phyloP scores from a whole-genome alignment of 2,329 filamentous ascomycete genomes.

The Exophiala sp. region DNA sequence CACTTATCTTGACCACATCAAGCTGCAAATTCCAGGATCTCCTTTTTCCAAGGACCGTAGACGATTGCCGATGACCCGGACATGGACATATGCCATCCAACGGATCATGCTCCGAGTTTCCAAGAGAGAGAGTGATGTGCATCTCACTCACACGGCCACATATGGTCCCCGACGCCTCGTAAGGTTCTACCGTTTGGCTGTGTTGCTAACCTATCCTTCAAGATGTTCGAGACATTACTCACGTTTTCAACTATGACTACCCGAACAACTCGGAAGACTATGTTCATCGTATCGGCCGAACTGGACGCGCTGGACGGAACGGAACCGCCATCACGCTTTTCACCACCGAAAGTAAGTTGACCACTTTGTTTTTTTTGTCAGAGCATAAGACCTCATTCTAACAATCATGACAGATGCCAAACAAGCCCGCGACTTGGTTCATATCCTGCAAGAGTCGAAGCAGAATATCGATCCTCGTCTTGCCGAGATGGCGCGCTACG shows the following conservation, averaged over 20 bases:
- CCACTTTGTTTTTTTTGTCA: slow-evolving; percentile 4
- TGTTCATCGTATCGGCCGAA: slow-evolving; percentile 63
- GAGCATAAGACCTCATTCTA: too few relatives aligned
- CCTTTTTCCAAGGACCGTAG: slow-evolving; percentile 54
- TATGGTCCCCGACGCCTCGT: slow-evolving; percentile 46
- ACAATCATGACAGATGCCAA: slow-evolving; percentile 60
- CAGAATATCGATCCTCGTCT: slow-evolving; percentile 96
- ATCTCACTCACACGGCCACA: slow-evolving; percentile 57
- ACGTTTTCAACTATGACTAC: slow-evolving; percentile 99
- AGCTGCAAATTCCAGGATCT: slow-evolving; percentile 67
- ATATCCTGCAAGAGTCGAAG: slow-evolving; percentile 90
- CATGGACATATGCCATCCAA: slow-evolving; percentile 46
- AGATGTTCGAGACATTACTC: slow-evolving; percentile 99
- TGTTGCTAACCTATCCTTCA: slow-evolving; percentile 73
- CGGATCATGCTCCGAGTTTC: slow-evolving; percentile 39
- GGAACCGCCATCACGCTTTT: slow-evolving; percentile 98
- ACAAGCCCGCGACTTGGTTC: slow-evolving; percentile 93
- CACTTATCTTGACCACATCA: slow-evolving; percentile 70
- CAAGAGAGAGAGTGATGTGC: slow-evolving; percentile 50
- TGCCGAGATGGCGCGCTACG: slow-evolving; percentile 90
- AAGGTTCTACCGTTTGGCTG: slow-evolving; percentile 42
- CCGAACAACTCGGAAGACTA: slow-evolving; percentile 81
- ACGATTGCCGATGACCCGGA: slow-evolving; percentile 45
- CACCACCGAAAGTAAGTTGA: slow-evolving; percentile 96
- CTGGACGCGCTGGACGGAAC: slow-evolving; percentile 69